phyloP scores from a whole-genome alignment of 1,284 basidiomycete genomes.

The Austroboletus olivaceoglutinosus region DNA sequence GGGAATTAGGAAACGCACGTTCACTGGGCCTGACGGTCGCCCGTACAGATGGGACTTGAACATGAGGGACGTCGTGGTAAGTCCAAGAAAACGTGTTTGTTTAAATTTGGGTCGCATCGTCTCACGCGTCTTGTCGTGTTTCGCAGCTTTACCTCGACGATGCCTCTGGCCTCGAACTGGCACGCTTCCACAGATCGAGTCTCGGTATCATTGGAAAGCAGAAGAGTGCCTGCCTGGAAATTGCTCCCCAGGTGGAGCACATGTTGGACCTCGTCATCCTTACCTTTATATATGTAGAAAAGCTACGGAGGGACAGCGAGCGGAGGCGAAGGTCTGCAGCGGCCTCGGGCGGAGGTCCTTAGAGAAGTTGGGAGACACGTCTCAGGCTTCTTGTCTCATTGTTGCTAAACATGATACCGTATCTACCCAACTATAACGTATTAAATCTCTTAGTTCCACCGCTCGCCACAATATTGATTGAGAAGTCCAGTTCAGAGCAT shows the following conservation, averaged over 20 bases:
- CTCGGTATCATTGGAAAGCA: conserved; percentile 22
- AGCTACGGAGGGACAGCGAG: conserved; percentile 31
- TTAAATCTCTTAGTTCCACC: too few species aligned
- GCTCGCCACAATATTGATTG: too few species aligned
- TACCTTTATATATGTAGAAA: conserved; percentile 41
- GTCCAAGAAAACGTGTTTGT: not conserved
- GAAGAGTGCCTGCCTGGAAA: conserved; percentile 33
- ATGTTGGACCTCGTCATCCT: conserved; percentile 39
- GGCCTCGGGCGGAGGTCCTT: conserved; percentile 19
- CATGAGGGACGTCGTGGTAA: conserved; percentile 15
- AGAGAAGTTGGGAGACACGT: not conserved
- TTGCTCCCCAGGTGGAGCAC: conserved; percentile 33
- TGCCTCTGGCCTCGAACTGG: conserved; percentile 17
- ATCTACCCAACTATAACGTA: too few species aligned
- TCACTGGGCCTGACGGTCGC: conserved; percentile 25
- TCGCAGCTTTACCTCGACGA: conserved; percentile 27
- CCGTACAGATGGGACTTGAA: conserved; percentile 28
- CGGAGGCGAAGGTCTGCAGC: conserved; percentile 1
- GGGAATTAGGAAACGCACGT: conserved; percentile 24
- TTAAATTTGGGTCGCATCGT: not conserved
- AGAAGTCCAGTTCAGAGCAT: too few species aligned
- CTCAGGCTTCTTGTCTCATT: not conserved
- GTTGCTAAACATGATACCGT: not conserved
- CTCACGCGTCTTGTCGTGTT: not conserved
- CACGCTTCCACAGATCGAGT: conserved; percentile 26